Base-by-base conservation (phyloP, 306 rosid genomes). In the Acacia acuminata region DNA sequence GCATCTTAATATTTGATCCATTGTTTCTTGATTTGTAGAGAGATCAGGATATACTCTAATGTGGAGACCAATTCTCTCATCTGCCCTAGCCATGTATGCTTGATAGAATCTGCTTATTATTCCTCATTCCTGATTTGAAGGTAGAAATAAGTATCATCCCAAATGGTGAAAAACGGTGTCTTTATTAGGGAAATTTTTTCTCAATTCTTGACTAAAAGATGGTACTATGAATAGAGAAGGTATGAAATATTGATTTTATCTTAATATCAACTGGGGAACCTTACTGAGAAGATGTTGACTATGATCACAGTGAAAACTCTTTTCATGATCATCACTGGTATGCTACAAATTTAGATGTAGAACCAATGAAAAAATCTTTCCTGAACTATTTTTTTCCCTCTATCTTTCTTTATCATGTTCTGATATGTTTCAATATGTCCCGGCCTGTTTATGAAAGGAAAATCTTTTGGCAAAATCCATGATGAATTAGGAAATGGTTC, bases 111-210 rank as follows among this genome's bases (percentile, higher is more conserved):
- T 81, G 20, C 75, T 79, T 61, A 88, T 84, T 27, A 79, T 82
- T 73, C 88, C 91, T 89, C 91, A 88, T 43, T 75, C 89, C 43
- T 76, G 81, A 64, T 86, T 81, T 36, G 89, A 81, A 25, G 91
- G 91, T 77, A 81, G 89, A 73, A 88, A 80, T 3, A 88, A 83
- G 67, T 88, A 86, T 3, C 86, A 75, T 55, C 91, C 91, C 77
- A 88, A 53, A 66, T 86, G 85, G 67, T 88, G 91, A 81, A 88
- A 88, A 45, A 84, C 85, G 0, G 80, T 84, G 32, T 86, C 89
- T 70, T 82, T 88, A 34, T 79, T 76, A 7, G 88, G 86, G 76
- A 88, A 88, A 82, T 84, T 87, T 22, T 76, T 84, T 45, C 63
- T 79, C 69, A 88, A 73, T 79, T 88, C 89, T 79, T 82, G 63